These are phyloP conservation scores for Sporothrix brunneoviolacea DNA, from an alignment of 2,329 filamentous ascomycete genomes.

Conservation along the genomic window DNA sequence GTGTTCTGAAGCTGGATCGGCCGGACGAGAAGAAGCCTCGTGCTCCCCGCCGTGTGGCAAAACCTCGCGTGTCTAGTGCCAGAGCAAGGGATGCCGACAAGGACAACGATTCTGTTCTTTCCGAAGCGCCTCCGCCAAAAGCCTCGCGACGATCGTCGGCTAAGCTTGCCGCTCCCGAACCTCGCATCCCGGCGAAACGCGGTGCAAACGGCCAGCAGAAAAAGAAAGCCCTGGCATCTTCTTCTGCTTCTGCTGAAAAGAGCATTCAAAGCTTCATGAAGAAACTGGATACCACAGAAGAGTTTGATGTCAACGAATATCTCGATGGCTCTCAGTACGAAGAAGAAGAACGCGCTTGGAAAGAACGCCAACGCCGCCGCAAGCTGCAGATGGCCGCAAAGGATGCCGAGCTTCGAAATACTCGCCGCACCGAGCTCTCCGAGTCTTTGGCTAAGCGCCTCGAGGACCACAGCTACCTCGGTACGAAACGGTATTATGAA, in stretches of 20 bases:
- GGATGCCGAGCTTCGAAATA: conserved; percentile 56
- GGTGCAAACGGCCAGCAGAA: conserved; percentile 53
- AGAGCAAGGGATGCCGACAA: conserved; percentile 46
- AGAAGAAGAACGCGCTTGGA: conserved; percentile 39
- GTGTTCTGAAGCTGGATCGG: conserved; percentile 22
- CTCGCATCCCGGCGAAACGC: conserved; percentile 48
- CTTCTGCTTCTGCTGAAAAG: conserved; percentile 43
- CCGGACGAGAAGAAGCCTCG: conserved; percentile 17
- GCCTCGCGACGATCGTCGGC: conserved; percentile 43
- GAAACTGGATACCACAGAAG: conserved; percentile 28
- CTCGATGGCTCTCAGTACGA: conserved; percentile 39
- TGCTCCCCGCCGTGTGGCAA: conserved; percentile 12
- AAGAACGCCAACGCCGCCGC: conserved; percentile 59
- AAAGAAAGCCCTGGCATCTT: conserved; percentile 33
- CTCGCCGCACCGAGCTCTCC: conserved; percentile 54
- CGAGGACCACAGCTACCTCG: conserved; percentile 59
- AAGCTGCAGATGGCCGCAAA: conserved; percentile 56
- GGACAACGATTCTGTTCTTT: conserved; percentile 34
- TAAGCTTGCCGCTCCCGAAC: conserved; percentile 33
- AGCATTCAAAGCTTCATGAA: conserved; percentile 62
- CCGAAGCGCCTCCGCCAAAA: conserved; percentile 33
- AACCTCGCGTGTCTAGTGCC: conserved; percentile 14
- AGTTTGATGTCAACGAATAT: conserved; percentile 21
- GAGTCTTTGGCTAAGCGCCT: conserved; percentile 56
- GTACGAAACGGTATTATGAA: conserved; percentile 69